Evolutionary conservation across 163 green algal species (phyloP).

Genomic region (Chlamydomonas reinhardtii): DNA sequence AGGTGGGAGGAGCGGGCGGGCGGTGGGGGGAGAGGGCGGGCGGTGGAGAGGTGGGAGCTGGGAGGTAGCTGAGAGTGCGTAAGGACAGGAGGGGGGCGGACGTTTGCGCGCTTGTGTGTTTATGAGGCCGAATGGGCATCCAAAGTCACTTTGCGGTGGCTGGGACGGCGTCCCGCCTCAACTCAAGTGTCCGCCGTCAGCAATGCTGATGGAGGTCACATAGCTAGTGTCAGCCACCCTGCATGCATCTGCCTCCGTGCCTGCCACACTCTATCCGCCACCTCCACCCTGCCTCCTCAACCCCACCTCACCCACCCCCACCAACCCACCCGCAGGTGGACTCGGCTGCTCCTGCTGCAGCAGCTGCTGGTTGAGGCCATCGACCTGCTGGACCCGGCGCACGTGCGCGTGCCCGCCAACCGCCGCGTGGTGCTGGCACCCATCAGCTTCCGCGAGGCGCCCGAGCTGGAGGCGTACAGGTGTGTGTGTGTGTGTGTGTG

Average conservation of each 20-base stretch:
- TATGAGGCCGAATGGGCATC: too few relatives aligned
- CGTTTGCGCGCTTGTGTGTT: too few relatives aligned
- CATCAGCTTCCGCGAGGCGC: not conserved
- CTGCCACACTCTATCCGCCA: too few relatives aligned
- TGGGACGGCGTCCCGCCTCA: too few relatives aligned
- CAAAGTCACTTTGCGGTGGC: too few relatives aligned
- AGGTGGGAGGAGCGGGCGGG: slow-evolving; percentile 1
- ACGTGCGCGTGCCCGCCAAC: slow-evolving; percentile 25
- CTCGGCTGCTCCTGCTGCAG: slow-evolving; percentile 74
- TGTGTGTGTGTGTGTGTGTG: not conserved
- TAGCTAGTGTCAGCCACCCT: too few relatives aligned
- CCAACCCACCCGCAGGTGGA: slow-evolving; percentile 56
- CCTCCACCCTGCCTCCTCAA: not conserved
- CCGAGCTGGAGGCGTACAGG: slow-evolving; percentile 28
- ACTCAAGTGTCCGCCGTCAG: too few relatives aligned
- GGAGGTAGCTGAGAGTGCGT: too few relatives aligned
- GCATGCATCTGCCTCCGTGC: too few relatives aligned
- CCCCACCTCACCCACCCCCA: not conserved
- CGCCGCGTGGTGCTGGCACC: slow-evolving; percentile 38
- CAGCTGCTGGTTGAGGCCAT: slow-evolving; percentile 78
- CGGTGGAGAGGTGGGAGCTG: not conserved
- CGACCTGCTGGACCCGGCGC: slow-evolving; percentile 73
- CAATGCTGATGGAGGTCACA: too few relatives aligned
- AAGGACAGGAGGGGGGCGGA: not conserved
- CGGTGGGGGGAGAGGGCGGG: not conserved